A percentile compares a stretch with the other conserved stretches of the same genome.
Evolutionary conservation across 805 yeast species (phyloP).

Genomic region (Saccharomyces mikatae): DNA sequence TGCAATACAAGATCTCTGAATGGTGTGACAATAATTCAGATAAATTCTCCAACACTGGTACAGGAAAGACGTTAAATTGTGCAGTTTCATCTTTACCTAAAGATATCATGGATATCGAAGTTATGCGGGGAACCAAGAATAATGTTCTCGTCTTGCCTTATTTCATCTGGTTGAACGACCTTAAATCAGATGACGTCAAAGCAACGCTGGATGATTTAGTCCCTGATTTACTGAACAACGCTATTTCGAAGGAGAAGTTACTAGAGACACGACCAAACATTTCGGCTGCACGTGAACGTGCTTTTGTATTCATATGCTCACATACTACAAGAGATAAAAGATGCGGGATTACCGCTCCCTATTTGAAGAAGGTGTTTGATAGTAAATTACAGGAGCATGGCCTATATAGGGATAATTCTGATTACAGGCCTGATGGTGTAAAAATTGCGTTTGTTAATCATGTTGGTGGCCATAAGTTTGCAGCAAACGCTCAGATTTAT

Average conservation of each 20-base stretch:
- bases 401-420: slow-evolving; percentile 67
- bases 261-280: slow-evolving; percentile 24
- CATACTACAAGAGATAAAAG: slow-evolving; percentile 86
- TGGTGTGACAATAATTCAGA: slow-evolving; percentile 31
- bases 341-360: slow-evolving; percentile 91
- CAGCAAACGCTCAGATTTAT: slow-evolving; percentile 81
- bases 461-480: slow-evolving; percentile 93
- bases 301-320: slow-evolving; percentile 72
- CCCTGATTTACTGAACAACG: slow-evolving; percentile 32
- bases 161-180: slow-evolving; percentile 58
- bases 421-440: slow-evolving; percentile 68
- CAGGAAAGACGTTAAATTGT: slow-evolving; percentile 20
- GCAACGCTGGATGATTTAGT: slow-evolving; percentile 39
- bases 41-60: slow-evolving; percentile 25
- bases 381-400: slow-evolving; percentile 61
- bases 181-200: slow-evolving; percentile 37
- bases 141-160: slow-evolving; percentile 65
- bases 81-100: slow-evolving; percentile 47
- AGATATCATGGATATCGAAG: slow-evolving; percentile 37
- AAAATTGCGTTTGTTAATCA: slow-evolving; percentile 68
- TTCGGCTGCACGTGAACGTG: slow-evolving; percentile 32
- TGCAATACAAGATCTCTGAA: slow-evolving; percentile 38
- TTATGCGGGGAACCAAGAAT: slow-evolving; percentile 38
- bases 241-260: slow-evolving; percentile 24
- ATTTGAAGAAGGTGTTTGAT: slow-evolving; percentile 74